Percentiles rank a stretch among this genome's conserved stretches.
phyloP scores from a whole-genome alignment of 1,284 basidiomycete genomes.

The Pterula multifida region DNA sequence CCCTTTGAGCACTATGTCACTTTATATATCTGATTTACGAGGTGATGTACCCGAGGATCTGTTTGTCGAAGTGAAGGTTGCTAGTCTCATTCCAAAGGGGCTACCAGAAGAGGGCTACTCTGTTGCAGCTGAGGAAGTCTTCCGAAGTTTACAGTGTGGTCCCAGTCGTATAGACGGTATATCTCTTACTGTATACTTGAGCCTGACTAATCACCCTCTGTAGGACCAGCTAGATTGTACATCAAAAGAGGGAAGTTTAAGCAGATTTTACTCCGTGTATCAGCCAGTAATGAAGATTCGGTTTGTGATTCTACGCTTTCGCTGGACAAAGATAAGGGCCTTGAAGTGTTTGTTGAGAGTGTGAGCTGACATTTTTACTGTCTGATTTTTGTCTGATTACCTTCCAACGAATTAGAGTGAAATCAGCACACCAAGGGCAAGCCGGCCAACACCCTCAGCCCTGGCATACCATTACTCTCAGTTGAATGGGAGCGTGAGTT shows the following conservation, averaged over 20 bases:
- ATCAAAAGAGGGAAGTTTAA: neutral
- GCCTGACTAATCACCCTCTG: neutral
- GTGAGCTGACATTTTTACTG: neutral
- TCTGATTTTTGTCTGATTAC: neutral
- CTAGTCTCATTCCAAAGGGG: neutral
- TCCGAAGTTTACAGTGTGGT: neutral
- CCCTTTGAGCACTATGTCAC: neutral
- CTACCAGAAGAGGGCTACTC: neutral
- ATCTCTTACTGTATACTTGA: neutral
- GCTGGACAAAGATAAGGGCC: neutral
- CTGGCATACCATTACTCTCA: no score
- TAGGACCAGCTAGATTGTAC: neutral
- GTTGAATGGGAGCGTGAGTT: no score
- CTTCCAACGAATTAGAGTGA: no score
- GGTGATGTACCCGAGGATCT: neutral
- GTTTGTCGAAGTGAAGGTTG: neutral
- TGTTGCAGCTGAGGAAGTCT: neutral
- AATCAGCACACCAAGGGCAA: no score
- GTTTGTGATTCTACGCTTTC: neutral
- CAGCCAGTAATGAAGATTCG: neutral
- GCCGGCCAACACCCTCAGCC: no score
- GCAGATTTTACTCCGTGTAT: neutral
- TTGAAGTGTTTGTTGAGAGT: neutral
- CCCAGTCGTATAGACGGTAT: neutral
- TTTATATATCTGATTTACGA: neutral